Percentiles rank a stretch among this genome's conserved stretches.
Evolutionary conservation across 257 asterid genomes (phyloP).

Genomic region (Solanum pimpinellifolium): DNA sequence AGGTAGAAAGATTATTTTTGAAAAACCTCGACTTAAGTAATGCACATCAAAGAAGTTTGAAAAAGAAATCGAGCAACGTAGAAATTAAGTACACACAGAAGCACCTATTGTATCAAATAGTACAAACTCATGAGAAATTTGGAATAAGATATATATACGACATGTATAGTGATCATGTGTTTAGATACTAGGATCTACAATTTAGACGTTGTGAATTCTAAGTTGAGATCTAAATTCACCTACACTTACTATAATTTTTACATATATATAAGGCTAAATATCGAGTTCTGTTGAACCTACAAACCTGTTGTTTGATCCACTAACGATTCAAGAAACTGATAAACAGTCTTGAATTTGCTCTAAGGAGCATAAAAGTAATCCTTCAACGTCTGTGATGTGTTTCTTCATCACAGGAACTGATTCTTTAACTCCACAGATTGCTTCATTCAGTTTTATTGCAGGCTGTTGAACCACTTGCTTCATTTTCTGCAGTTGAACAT

Average conservation of each 20-base stretch:
- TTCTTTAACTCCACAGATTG: conserved; percentile 32
- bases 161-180: background rate
- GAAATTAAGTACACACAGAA: background rate
- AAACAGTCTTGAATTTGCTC: background rate
- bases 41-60: background rate
- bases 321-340: background rate
- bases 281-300: background rate
- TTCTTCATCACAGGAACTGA: conserved; percentile 24
- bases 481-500: conserved; percentile 24
- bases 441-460: conserved; percentile 30
- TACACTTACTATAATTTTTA: background rate
- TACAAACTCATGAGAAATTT: background rate
- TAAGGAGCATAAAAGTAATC: conserved; percentile 35
- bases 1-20: too few species aligned
- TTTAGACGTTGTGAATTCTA: background rate
- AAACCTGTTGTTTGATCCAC: background rate
- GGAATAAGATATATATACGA: background rate
- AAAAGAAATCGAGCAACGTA: background rate
- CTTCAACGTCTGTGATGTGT: conserved; percentile 36
- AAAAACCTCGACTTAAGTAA: background rate
- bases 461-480: conserved; percentile 28
- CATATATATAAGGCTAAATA: background rate
- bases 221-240: background rate
- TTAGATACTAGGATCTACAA: background rate
- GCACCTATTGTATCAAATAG: background rate